A percentile compares a stretch with the other conserved stretches of the same genome.
Evolutionary conservation across 2,329 filamentous ascomycete genomes (phyloP).

Genomic region (Xylariaceae sp.): DNA sequence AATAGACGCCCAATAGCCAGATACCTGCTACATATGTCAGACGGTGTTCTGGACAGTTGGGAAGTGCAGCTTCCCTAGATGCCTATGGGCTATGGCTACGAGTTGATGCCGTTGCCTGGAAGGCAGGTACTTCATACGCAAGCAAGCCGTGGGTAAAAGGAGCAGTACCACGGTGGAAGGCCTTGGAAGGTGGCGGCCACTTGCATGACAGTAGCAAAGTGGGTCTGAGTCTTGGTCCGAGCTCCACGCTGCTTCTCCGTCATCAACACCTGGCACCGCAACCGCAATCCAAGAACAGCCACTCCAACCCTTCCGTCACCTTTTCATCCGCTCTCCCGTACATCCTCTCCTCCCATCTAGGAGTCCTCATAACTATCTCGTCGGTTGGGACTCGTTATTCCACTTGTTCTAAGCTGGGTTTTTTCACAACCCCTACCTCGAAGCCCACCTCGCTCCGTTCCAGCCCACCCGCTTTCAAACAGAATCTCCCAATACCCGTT

Average conservation of each 20-base stretch:
- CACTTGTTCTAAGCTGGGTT: neutral
- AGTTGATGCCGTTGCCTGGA: too few species aligned
- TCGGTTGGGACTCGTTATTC: slow-evolving; percentile 5
- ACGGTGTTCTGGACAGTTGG: too few species aligned
- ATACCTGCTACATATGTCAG: too few species aligned
- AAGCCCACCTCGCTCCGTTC: neutral
- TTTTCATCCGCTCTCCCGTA: neutral
- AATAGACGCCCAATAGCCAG: too few species aligned
- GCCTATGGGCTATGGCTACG: too few species aligned
- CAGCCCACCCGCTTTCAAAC: neutral
- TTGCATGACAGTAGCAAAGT: slow-evolving; percentile 4
- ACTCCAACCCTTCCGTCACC: neutral
- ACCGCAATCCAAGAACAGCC: slow-evolving; percentile 10
- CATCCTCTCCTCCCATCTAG: slow-evolving; percentile 8
- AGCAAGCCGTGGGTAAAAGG: neutral
- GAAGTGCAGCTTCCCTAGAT: too few species aligned
- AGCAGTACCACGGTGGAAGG: slow-evolving; percentile 13
- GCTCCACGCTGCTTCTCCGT: slow-evolving; percentile 20
- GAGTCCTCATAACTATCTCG: slow-evolving; percentile 1
- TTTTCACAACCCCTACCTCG: neutral
- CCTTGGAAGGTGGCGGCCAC: slow-evolving; percentile 23
- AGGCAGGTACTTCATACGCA: neutral
- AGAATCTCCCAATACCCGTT: neutral
- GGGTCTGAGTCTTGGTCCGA: slow-evolving; percentile 18
- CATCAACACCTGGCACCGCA: slow-evolving; percentile 20